phyloP scores from a whole-genome alignment of 208 protist species.

The Wallacemonas sp. region DNA sequence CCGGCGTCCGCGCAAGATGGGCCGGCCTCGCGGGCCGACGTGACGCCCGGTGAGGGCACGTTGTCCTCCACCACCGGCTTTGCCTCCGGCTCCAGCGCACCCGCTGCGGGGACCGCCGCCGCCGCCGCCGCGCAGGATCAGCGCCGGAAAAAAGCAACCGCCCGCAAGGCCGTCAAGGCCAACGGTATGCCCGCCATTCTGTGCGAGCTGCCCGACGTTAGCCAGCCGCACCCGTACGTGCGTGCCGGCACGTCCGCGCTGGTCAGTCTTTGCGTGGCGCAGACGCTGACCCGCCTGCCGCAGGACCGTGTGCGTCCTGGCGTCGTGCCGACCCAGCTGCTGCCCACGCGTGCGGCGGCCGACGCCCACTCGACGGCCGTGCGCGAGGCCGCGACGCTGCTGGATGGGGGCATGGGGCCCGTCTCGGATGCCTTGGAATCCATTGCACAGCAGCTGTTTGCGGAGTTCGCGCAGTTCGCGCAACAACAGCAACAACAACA shows the following conservation, averaged over 20 bases:
- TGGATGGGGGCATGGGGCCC: background rate
- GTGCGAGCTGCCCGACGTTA: constrained; percentile 54
- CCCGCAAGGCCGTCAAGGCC: constrained; percentile 42
- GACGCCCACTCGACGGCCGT: background rate
- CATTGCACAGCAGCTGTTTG: constrained; percentile 31
- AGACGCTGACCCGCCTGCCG: constrained; percentile 70
- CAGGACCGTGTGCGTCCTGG: constrained; percentile 73
- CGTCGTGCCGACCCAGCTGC: constrained; percentile 71
- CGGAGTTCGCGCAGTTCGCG: constrained; percentile 15
- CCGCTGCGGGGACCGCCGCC: background rate
- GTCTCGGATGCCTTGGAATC: constrained; percentile 23
- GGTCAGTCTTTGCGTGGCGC: constrained; percentile 62
- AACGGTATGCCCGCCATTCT: constrained; percentile 54
- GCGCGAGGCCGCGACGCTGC: background rate
- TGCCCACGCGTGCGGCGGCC: constrained; percentile 42
- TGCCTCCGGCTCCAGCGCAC: background rate
- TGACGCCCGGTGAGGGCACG: background rate
- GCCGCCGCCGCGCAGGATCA: constrained; percentile 18
- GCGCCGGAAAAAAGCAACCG: constrained; percentile 36
- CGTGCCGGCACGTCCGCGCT: constrained; percentile 47
- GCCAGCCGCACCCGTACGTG: constrained; percentile 78
- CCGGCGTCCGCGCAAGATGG: too few species aligned
- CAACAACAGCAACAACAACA: constrained; percentile 11
- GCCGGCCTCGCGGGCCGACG: too few species aligned
- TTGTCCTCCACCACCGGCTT: background rate